Evolutionary conservation across 345 rosid genomes (phyloP).

Genomic region (Dipteronia dyeriana): DNA sequence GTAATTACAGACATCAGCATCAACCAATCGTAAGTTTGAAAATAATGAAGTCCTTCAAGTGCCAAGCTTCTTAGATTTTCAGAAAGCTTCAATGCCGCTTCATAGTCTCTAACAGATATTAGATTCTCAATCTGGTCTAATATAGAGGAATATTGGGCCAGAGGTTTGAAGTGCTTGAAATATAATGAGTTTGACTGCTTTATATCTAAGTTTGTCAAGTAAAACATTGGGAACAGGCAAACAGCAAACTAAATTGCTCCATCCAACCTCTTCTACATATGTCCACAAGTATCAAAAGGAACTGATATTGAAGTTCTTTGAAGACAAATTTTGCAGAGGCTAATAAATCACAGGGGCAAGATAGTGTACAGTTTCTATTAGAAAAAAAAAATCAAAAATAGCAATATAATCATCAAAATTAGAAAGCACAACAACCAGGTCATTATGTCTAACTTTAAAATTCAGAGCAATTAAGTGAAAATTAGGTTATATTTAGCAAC

Average conservation of each 20-base stretch:
- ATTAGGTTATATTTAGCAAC: neutral
- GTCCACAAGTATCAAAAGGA: constrained; percentile 1
- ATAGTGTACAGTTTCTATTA: neutral
- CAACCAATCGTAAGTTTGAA: constrained; percentile 95
- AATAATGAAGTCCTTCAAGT: constrained; percentile 85
- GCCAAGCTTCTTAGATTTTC: constrained; percentile 83
- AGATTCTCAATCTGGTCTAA: constrained; percentile 67
- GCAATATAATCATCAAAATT: neutral
- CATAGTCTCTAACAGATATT: constrained; percentile 51
- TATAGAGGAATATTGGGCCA: constrained; percentile 44
- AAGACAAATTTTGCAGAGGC: neutral
- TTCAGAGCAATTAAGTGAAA: neutral
- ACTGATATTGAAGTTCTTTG: neutral
- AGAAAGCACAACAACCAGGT: neutral
- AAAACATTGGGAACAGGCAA: constrained; percentile 17
- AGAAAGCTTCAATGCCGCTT: constrained; percentile 65
- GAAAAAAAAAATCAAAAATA: neutral
- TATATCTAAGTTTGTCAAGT: constrained; percentile 71
- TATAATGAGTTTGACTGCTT: constrained; percentile 67
- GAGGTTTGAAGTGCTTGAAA: constrained; percentile 84
- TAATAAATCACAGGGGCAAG: neutral
- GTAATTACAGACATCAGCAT: constrained; percentile 87
- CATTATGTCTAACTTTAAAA: neutral
- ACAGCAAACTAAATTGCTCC: constrained; percentile 10
- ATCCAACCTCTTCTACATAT: constrained; percentile 1